These are phyloP conservation scores for Sophora flavescens DNA, from an alignment of 306 rosid genomes.

Conservation along the genomic window DNA sequence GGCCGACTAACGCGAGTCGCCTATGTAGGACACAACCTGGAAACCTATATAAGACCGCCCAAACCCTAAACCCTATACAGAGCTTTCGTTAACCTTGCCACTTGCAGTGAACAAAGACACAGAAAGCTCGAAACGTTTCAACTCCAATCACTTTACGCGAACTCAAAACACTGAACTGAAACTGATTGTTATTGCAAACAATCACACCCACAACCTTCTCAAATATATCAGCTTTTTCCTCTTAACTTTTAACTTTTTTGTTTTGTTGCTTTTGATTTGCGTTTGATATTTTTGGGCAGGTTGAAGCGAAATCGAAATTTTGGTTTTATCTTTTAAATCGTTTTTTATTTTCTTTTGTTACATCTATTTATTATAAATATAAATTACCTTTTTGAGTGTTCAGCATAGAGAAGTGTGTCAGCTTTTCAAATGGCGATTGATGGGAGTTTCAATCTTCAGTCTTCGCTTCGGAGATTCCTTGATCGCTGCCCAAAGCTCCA, in stretches of 20 bases:
- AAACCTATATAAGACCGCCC: neutral
- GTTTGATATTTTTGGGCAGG: neutral
- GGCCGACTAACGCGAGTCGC: too few relatives aligned
- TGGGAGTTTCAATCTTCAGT: constrained; percentile 68
- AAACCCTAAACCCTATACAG: constrained; percentile 47
- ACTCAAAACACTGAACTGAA: neutral
- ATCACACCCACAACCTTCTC: neutral
- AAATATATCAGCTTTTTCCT: neutral
- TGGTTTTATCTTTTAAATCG: constrained; percentile 5
- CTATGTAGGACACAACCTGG: neutral
- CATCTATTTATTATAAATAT: neutral
- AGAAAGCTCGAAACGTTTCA: neutral
- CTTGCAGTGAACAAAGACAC: neutral
- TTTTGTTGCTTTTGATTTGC: neutral
- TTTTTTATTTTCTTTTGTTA: too few relatives aligned
- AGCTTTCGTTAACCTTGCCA: neutral
- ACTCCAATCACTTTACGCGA: neutral
- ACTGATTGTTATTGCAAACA: neutral
- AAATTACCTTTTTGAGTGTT: constrained; percentile 17
- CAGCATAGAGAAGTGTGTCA: constrained; percentile 18
- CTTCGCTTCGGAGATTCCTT: constrained; percentile 70
- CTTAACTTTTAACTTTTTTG: neutral
- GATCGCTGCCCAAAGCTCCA: constrained; percentile 79
- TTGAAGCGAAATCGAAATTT: neutral
- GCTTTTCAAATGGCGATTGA: constrained; percentile 69